Percentiles rank a stretch among this genome's conserved stretches.
phyloP scores from a whole-genome alignment of 2,329 filamentous ascomycete genomes.

The Aspergillus sp. region DNA sequence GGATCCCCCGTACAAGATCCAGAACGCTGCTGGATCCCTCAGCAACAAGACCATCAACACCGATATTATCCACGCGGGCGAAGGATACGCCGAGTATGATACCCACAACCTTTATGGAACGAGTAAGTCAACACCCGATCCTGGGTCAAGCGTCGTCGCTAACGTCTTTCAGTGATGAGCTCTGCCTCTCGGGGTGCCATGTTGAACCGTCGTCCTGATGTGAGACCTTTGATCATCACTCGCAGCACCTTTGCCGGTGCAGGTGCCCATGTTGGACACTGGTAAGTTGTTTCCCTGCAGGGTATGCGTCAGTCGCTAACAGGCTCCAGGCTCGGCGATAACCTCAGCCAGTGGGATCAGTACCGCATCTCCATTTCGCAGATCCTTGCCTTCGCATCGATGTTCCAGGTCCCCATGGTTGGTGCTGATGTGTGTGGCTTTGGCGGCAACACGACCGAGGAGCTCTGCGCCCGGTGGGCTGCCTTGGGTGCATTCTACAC shows the following conservation, averaged over 20 bases:
- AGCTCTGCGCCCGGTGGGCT: constrained; percentile 74
- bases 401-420: constrained; percentile 68
- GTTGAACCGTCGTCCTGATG: constrained; percentile 60
- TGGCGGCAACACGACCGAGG: constrained; percentile 63
- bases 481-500: constrained; percentile 70
- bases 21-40: constrained; percentile 57
- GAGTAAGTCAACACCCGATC: constrained; percentile 36
- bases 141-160: not conserved
- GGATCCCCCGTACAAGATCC: constrained; percentile 63
- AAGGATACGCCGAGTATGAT: constrained; percentile 68
- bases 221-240: constrained; percentile 71
- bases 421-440: constrained; percentile 79
- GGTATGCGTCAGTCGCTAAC: not conserved
- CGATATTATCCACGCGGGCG: constrained; percentile 62
- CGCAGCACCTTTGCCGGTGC: constrained; percentile 74
- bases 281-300: constrained; percentile 28
- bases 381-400: constrained; percentile 60
- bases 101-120: constrained; percentile 75
- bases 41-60: constrained; percentile 64
- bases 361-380: constrained; percentile 60
- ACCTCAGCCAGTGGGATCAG: constrained; percentile 57
- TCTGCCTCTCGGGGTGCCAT: constrained; percentile 64
- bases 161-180: constrained; percentile 62
- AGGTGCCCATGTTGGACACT: constrained; percentile 59
- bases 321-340: constrained; percentile 56